Base-by-base conservation (phyloP, 495 filamentous ascomycete species). In the Penicillium ucsense region DNA sequence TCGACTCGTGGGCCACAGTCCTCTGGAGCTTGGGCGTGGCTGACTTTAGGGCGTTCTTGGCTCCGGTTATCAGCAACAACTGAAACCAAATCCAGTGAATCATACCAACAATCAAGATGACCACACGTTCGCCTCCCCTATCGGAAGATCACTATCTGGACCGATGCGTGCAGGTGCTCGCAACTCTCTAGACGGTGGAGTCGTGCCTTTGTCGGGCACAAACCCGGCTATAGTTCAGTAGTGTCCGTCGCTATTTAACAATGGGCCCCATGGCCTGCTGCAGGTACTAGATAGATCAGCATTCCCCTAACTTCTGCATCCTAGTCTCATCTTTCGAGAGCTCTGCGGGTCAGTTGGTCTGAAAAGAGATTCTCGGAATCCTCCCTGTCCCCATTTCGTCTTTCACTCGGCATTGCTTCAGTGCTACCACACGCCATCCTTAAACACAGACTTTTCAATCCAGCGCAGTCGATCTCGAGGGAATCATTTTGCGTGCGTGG, bases 91-190 rank as follows among this genome's bases (percentile, higher is more conserved):
- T 43, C 42, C 53, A 48, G 53, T 57, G 44, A 60, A 54, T 55
- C 57, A 57, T 49, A 48, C 34, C 49, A 57, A 40, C 43, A 62
- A 58, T 61, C 11, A 51, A 28, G 32, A 51, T 60, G 56, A 57
- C 55, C 53, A 54, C 38, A 31, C 4, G 27, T 38, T 35, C 31
- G 34, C 43, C 48, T 11, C 52, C 54, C 55, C 54, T 62, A 62
- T 60, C 57, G 36, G 31, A 3, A 28, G 43, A 32, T 34, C 33
- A 29, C 44, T 50, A 56, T 59, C 60, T 51, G 20, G 28, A 4
- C n/a, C n/a, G 3, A 33, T 33, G 41, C 41, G 31, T 33, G 41
- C 41, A 32, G 6, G 7, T 33, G 20, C 34, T 49, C 54, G 50
- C 59, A 56, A 56, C 46, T 51, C 31, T 27, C 28, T 29, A n/a